Base-by-base conservation (phyloP, 2,329 filamentous ascomycete species). In the Dothideomycetidae sp. region DNA sequence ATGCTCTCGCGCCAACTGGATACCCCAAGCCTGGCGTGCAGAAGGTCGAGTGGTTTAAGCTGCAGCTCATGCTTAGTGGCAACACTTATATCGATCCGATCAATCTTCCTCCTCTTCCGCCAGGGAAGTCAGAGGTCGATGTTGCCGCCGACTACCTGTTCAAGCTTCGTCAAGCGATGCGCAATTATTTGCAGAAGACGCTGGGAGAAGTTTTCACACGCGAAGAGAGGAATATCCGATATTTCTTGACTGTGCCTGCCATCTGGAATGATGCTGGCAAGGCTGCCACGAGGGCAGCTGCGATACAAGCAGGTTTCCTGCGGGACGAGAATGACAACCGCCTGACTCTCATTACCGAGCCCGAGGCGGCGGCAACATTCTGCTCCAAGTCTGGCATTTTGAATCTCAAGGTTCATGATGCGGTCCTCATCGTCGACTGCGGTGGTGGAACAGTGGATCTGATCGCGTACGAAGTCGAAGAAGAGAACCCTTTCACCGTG, bases 241-340 rank as follows among this genome's bases (percentile, higher is more conserved):
- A 96, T 63, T 96, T 94, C 60, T 68, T 98, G 50, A 98, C 90
- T 2, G 90, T 98, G n/a, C 90, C 90, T 13, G 90, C 90, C 49
- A 96, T 98, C 50, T 96, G 90, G 90, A 96, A 96, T 59, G 90
- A 96, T 64, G 88, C 90, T 31, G 90, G 86, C 50, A 98, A 98
- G 65, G 90, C 90, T 41, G 90, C 90, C 28, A 96, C 90, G 10
- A 77, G 90, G 64, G 83, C 86, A 11, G 90, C 90, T 15, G 90
- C 90, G 47, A 93, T 96, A 48, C 88, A 96, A 62, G 90, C 90
- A 43, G 90, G 90, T 32, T 96, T 94, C 68, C 70, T 96, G 39
- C 79, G 88, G 42, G 90, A 96, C 54, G 88, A 96, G 63, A 94
- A 96, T 57, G 90, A 98, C 62, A 94, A 94, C 64, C 75, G 90